Base-by-base conservation (phyloP, 805 yeast species). In the Candida nanaspora region DNA sequence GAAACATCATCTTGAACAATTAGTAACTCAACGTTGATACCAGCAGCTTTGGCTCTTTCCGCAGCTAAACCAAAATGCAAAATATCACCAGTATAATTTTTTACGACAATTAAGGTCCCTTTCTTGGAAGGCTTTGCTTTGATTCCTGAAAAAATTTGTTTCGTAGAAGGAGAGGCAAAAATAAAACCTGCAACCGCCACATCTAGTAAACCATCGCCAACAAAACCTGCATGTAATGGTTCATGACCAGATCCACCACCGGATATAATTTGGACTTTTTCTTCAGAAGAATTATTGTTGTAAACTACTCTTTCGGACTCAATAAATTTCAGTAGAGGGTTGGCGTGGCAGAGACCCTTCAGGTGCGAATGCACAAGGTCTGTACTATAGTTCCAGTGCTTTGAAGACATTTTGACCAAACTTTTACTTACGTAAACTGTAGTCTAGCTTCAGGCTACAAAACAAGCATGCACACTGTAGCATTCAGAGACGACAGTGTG, bases 171-270 rank as follows among this genome's bases (percentile, higher is more conserved):
- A 13, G 96, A 86, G 0, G 97, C 96, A 66, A 89, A 89, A n/a
- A 86, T 73, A 40, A 82, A 78, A 29, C 98, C 98, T 40, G 88
- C 78, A 4, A 89, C 95, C 0, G 96, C 97, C 32, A 81, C 94
- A 49, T 85, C 86, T 32, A 89, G 61, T 50, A 83, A 65, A 38
- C 94, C 94, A 13, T 77, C 70, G 11, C 97, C 97, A 19, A 89
- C 88, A 58, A 79, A 89, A 0, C 96, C 97, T 8, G 86, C 89
- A 55, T 91, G 97, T 4, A 88, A 70, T 21, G 97, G 97, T 62
- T 89, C 98, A 56, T 89, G 98, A 37, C 98, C 98, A 13, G 89
- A 79, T 22, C 97, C 97, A 41, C 98, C 98, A 44, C 97, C 96
- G 27, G 95, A 80, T 22, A 89, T 65, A 38, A 89, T 54, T 6